phyloP scores from a whole-genome alignment of 768 basidiomycete genomes.

The Dictyophora rubrovolvata region DNA sequence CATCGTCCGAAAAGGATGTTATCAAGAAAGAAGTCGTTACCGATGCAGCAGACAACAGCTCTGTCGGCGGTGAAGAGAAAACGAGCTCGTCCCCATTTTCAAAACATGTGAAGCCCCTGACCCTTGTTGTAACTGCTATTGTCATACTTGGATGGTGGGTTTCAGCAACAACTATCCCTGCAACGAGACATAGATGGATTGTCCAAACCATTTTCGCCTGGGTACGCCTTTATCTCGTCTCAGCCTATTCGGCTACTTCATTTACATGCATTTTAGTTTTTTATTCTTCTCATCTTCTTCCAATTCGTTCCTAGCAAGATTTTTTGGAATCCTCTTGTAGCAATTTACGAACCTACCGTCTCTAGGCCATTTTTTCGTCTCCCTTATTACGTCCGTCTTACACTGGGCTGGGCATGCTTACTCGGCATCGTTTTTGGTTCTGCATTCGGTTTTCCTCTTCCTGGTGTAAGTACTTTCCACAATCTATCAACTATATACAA shows the following conservation, averaged over 20 bases:
- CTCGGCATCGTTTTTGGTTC: conserved; percentile 75
- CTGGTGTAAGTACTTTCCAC: conserved; percentile 30
- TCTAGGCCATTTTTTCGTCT: conserved; percentile 58
- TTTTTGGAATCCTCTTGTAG: conserved; percentile 59
- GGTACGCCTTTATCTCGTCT: conserved; percentile 44
- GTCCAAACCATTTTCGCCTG: conserved; percentile 77
- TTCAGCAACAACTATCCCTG: conserved; percentile 53
- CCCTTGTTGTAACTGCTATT: conserved; percentile 42
- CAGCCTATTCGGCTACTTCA: background rate
- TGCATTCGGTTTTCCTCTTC: conserved; percentile 69
- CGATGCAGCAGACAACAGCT: conserved; percentile 9
- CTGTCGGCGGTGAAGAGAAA: conserved; percentile 10
- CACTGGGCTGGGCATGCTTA: conserved; percentile 68
- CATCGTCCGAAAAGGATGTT: conserved; percentile 5
- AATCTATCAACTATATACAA: conserved; percentile 9
- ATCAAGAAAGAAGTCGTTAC: conserved; percentile 18
- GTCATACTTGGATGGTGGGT: conserved; percentile 84
- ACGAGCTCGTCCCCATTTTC: conserved; percentile 10
- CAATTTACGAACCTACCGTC: conserved; percentile 59
- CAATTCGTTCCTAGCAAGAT: conserved; percentile 70
- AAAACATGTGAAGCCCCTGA: conserved; percentile 16
- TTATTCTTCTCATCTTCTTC: conserved; percentile 57
- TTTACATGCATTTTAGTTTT: background rate
- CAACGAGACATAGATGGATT: conserved; percentile 73
- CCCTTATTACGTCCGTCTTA: conserved; percentile 41